Evolutionary conservation across 2,329 filamentous ascomycete species (phyloP).

Genomic region (Exophiala sp.): DNA sequence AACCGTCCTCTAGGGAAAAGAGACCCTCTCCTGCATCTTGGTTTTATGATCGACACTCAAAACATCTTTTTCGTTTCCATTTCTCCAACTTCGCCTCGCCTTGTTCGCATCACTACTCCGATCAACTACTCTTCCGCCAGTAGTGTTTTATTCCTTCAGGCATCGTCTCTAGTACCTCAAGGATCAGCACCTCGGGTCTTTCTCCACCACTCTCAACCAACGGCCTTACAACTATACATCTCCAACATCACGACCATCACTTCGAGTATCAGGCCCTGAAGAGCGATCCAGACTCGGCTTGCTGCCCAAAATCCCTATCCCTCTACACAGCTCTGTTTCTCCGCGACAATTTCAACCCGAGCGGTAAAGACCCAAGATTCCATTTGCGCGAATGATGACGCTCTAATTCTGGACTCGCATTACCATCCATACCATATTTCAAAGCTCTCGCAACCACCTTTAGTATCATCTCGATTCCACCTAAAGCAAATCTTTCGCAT

Average conservation of each 20-base stretch:
- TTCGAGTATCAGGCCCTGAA: background rate
- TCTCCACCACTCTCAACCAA: background rate
- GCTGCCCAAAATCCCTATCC: background rate
- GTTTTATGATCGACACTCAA: background rate
- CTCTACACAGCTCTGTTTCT: background rate
- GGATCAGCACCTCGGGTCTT: background rate
- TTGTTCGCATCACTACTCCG: conserved; percentile 2
- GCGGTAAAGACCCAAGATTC: background rate
- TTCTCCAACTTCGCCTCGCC: background rate
- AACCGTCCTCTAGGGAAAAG: background rate
- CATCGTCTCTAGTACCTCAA: background rate
- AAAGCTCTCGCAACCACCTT: background rate
- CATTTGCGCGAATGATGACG: background rate
- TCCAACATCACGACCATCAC: background rate
- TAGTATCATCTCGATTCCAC: background rate
- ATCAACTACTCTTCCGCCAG: background rate
- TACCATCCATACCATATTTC: background rate
- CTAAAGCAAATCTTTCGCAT: background rate
- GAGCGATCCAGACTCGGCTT: background rate
- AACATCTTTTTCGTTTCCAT: background rate
- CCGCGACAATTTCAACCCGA: background rate
- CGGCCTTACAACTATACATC: background rate
- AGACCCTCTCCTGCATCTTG: background rate
- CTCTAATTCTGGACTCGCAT: background rate
- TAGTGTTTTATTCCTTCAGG: background rate